Conservation (phyloP, 148 eudicot species). For the Pharnaceum exiguum region DNA sequence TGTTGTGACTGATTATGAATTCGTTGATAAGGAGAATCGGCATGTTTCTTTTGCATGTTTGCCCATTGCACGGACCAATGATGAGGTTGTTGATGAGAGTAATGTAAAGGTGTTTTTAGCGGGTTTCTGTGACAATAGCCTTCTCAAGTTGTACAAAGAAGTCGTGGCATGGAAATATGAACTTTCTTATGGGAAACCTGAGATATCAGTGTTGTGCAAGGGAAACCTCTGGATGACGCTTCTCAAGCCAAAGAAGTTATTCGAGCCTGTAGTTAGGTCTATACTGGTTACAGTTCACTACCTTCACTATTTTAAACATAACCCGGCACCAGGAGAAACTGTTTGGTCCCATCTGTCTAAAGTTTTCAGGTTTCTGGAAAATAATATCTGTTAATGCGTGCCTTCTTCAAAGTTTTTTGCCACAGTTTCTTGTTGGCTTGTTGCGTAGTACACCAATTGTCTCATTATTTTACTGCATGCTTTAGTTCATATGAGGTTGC, state of each 20-base stretch:
- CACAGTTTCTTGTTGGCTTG: neutral
- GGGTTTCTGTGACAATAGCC: constrained; percentile 44
- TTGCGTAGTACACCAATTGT: neutral
- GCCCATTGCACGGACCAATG: constrained; percentile 41
- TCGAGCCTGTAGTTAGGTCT: constrained; percentile 29
- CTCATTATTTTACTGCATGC: neutral
- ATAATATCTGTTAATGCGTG: neutral
- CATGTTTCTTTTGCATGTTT: constrained; percentile 52
- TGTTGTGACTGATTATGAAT: constrained; percentile 39
- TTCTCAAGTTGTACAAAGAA: constrained; percentile 43
- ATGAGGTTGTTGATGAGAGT: constrained; percentile 10
- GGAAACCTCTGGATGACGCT: constrained; percentile 61
- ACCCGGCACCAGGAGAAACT: constrained; percentile 33
- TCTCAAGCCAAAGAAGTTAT: constrained; percentile 48
- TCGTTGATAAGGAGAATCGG: constrained; percentile 28
- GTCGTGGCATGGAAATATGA: constrained; percentile 66
- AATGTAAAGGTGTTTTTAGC: constrained; percentile 31
- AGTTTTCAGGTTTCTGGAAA: constrained; percentile 44
- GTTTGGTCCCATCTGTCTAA: constrained; percentile 43
- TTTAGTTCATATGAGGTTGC: constrained; percentile 41
- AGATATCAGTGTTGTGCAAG: constrained; percentile 50
- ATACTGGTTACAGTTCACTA: constrained; percentile 46
- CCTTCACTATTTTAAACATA: constrained; percentile 61
- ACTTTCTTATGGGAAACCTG: constrained; percentile 52
- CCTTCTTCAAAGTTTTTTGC: neutral